A percentile compares a stretch with the other conserved stretches of the same genome.
Evolutionary conservation across 306 rosid genomes (phyloP).

Genomic region (Cicer yamashitae): DNA sequence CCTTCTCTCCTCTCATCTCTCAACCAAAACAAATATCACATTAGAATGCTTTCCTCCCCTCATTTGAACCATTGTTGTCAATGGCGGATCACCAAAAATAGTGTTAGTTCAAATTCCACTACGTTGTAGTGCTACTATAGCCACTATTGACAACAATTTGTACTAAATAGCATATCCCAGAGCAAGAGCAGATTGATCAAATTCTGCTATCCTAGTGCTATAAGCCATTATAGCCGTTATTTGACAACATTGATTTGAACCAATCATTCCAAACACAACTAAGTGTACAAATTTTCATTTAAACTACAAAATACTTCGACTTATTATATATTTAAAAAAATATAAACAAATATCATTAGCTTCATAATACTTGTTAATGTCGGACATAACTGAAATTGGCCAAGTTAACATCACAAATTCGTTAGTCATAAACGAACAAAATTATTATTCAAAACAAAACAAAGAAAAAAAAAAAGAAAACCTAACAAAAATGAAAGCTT

Average conservation of each 20-base stretch:
- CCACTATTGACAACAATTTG: too few relatives aligned
- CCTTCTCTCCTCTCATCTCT: not conserved
- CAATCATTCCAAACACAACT: not conserved
- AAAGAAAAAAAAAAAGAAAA: not conserved
- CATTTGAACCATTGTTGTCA: not conserved
- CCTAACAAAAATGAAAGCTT: too few relatives aligned
- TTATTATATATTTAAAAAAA: not conserved
- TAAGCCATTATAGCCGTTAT: too few relatives aligned
- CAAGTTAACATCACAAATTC: not conserved
- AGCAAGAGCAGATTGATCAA: too few relatives aligned
- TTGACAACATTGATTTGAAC: not conserved
- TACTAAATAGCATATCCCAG: too few relatives aligned
- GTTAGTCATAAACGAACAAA: not conserved
- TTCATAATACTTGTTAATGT: too few relatives aligned
- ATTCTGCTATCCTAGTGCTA: too few relatives aligned
- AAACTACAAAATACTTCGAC: not conserved
- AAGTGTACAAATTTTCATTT: not conserved
- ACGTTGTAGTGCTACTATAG: too few relatives aligned
- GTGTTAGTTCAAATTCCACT: too few relatives aligned
- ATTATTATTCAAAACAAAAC: too few relatives aligned
- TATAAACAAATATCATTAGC: not conserved
- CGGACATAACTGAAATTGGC: not conserved
- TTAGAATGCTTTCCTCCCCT: not conserved
- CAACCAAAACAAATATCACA: not conserved
- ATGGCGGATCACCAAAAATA: too few relatives aligned